Evolutionary conservation across 1,284 basidiomycete species (phyloP), one percentile per base, ranked within the genome.

Genomic region (Wolfiporia cocos): DNA sequence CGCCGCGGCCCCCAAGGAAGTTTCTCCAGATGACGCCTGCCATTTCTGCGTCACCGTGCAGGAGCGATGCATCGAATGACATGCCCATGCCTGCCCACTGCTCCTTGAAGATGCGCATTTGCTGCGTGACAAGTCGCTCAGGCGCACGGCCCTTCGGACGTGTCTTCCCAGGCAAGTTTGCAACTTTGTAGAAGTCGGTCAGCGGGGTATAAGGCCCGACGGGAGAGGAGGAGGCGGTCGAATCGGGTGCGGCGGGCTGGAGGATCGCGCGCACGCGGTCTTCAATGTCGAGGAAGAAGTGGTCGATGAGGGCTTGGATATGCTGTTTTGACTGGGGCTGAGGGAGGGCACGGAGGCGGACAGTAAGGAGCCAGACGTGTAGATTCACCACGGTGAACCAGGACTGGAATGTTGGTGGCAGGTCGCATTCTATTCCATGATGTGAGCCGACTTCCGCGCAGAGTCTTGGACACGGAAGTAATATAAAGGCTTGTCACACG

Each of bases 301-400:
- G 92, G 64, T 95, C 92, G 51, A 97, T 75, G 42, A 98, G 72
- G 37, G 84, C 90, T 66, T 93, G 85, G 49, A 83, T 67, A 67
- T 85, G 81, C 49, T 76, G 62, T 49, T 68, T 66, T 18, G 86
- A 86, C 36, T 82, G 70, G 1, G 77, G 72, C 3, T 71, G 55
- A 2, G 89, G 87, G 5, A 99, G 78, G 0, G 90, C 81, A 11
- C 95, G 87, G 20, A 98, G 75, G 17, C 95, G 87, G 35, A 90
- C 85, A 6, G 86, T 84, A 37, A 97, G 78, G 44, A 98, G 72
- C 81, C 94, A 92, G 42, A 98, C 71, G 64, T 99, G 94, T 30
- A 98, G 73, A 50, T 95, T 92, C 34, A 92, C 93, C 41, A 98
- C 71, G 21, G 92, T 92, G 69, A 98, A 98, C 90, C 94, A 99